Evolutionary conservation across 2,329 filamentous ascomycete genomes (phyloP).

Genomic region (Sporothrix globosa): DNA sequence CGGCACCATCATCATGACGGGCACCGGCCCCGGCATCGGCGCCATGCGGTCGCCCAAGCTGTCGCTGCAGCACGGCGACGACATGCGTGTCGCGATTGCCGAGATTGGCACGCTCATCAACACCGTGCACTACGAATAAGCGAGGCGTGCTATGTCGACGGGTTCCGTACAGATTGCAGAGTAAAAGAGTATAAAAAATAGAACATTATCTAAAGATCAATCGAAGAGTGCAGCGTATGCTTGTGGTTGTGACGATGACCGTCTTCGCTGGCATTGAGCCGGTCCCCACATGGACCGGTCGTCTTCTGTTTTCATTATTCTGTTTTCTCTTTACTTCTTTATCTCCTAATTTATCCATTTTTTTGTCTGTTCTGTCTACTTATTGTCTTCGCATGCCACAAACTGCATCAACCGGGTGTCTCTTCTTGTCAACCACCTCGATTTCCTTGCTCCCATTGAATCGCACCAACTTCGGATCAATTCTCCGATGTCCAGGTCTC

Average conservation of each 20-base stretch:
- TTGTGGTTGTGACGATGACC: too few species aligned
- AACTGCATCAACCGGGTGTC: too few species aligned
- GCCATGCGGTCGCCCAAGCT: constrained; percentile 45
- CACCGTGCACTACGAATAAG: constrained; percentile 45
- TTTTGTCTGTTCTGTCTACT: background rate
- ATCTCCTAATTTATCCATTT: background rate
- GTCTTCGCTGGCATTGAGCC: constrained; percentile 8
- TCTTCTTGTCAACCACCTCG: background rate
- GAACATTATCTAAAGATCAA: too few species aligned
- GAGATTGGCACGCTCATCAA: constrained; percentile 46
- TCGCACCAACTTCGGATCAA: constrained; percentile 17
- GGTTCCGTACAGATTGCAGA: too few species aligned
- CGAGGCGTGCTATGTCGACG: too few species aligned
- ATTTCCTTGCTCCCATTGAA: too few species aligned
- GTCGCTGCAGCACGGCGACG: constrained; percentile 35
- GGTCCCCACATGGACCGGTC: background rate
- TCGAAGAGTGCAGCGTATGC: background rate
- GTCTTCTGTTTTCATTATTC: background rate
- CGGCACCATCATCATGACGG: constrained; percentile 49
- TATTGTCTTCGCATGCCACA: too few species aligned
- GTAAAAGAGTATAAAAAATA: too few species aligned
- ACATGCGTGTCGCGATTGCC: constrained; percentile 46
- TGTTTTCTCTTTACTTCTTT: background rate
- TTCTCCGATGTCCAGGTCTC: background rate
- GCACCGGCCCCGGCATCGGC: constrained; percentile 50